Conservation (phyloP, 805 yeast species). For the Danielozyma ontarioensis region DNA sequence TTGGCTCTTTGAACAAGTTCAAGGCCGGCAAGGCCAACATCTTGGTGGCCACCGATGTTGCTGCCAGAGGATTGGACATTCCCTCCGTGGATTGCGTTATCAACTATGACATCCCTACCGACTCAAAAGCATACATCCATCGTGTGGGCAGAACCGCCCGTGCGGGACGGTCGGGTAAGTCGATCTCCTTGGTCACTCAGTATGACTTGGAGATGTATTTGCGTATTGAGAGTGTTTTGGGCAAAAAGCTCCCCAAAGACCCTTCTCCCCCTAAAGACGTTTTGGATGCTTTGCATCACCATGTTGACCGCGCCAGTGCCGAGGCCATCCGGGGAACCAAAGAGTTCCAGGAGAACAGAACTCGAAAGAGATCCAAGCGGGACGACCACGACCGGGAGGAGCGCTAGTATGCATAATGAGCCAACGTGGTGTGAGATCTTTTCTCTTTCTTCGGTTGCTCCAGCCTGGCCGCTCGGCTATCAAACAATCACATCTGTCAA, state of each 20-base stretch:
- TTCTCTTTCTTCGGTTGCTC: too few relatives aligned
- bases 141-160: conserved; percentile 96
- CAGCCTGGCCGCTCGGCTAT: too few relatives aligned
- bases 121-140: conserved; percentile 78
- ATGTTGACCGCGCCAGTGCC: conserved; percentile 88
- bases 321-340: conserved; percentile 81
- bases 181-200: conserved; percentile 86
- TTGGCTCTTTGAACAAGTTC: conserved; percentile 76
- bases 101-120: conserved; percentile 78
- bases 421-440: too few relatives aligned
- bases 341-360: conserved; percentile 47
- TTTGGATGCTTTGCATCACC: conserved; percentile 70
- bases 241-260: conserved; percentile 72
- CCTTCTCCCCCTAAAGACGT: conserved; percentile 75
- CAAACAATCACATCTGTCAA: too few relatives aligned
- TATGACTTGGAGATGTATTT: conserved; percentile 87
- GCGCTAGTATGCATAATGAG: conserved; percentile 9
- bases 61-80: conserved; percentile 85
- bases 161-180: conserved; percentile 86
- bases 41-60: conserved; percentile 79
- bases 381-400: conserved; percentile 36
- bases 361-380: conserved; percentile 31
- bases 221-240: conserved; percentile 83
- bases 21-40: conserved; percentile 67
- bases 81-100: conserved; percentile 75